Conservation (phyloP, 768 basidiomycete genomes). For the Coprinopsis cinerea region DNA sequence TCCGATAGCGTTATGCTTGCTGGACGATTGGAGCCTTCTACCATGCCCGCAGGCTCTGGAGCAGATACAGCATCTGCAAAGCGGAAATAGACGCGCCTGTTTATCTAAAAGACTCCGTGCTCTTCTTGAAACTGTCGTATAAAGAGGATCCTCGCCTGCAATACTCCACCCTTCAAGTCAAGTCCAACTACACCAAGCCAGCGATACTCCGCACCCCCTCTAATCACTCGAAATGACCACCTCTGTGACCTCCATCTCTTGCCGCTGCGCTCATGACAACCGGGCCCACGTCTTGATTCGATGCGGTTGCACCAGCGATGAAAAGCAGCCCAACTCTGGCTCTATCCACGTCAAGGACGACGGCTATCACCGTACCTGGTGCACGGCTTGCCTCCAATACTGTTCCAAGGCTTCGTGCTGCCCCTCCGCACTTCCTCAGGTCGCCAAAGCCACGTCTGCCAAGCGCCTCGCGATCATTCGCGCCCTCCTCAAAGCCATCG, state of each 20-base stretch:
- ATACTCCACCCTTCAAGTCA: neutral
- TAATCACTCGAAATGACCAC: slow-evolving; percentile 7
- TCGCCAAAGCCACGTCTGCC: neutral
- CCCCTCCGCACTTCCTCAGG: slow-evolving; percentile 13
- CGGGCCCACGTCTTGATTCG: slow-evolving; percentile 18
- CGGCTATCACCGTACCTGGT: slow-evolving; percentile 26
- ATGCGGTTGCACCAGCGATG: slow-evolving; percentile 25
- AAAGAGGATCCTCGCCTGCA: neutral
- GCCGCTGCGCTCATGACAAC: slow-evolving; percentile 18
- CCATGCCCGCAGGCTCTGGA: neutral
- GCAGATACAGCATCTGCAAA: neutral
- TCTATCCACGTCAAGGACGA: slow-evolving; percentile 20
- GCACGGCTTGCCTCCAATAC: slow-evolving; percentile 20
- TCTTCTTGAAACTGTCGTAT: neutral
- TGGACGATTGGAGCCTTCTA: neutral
- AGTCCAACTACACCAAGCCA: neutral
- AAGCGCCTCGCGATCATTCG: neutral
- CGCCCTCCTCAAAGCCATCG: neutral
- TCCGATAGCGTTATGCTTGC: slow-evolving; percentile 9
- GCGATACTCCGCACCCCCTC: neutral
- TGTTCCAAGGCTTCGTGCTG: slow-evolving; percentile 21
- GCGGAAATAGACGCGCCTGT: neutral
- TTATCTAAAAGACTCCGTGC: neutral
- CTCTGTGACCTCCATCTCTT: slow-evolving; percentile 5
- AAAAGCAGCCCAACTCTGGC: slow-evolving; percentile 11